Evolutionary conservation across 176 grass and related monocot genomes (phyloP).

Genomic region (Hyparrhenia diplandra): DNA sequence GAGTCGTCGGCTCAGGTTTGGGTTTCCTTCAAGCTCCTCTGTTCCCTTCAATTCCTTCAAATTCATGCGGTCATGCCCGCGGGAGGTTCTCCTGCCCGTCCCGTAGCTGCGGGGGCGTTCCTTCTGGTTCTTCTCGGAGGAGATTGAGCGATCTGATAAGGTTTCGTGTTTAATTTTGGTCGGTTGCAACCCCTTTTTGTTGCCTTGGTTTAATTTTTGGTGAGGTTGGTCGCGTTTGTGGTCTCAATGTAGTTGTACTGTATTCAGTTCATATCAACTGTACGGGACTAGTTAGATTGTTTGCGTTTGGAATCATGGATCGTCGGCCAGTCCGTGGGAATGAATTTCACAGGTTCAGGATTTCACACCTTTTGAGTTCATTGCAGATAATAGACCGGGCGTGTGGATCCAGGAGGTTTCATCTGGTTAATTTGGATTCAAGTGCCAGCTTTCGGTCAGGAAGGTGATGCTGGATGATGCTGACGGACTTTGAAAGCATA

Average conservation of each 20-base stretch:
- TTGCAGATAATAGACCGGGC: background rate
- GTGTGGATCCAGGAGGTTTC: background rate
- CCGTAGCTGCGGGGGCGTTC: background rate
- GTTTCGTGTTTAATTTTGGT: background rate
- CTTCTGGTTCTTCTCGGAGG: background rate
- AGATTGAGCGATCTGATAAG: background rate
- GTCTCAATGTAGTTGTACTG: background rate
- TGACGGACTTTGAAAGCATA: constrained; percentile 11
- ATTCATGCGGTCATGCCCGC: background rate
- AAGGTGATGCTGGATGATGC: constrained; percentile 40
- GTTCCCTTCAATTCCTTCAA: background rate
- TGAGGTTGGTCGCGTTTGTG: background rate
- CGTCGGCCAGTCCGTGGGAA: background rate
- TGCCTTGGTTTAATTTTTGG: background rate
- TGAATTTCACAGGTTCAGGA: background rate
- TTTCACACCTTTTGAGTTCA: background rate
- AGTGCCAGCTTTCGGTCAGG: background rate
- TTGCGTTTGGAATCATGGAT: background rate
- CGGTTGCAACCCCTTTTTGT: background rate
- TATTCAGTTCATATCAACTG: background rate
- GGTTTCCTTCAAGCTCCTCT: background rate
- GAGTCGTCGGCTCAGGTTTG: constrained; percentile 2
- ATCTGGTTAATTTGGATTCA: background rate
- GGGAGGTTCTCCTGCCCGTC: background rate
- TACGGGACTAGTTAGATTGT: background rate